These are phyloP conservation scores for Kodamaea sp. DNA, from an alignment of 1,139 yeast genomes.

Conservation along the genomic window DNA sequence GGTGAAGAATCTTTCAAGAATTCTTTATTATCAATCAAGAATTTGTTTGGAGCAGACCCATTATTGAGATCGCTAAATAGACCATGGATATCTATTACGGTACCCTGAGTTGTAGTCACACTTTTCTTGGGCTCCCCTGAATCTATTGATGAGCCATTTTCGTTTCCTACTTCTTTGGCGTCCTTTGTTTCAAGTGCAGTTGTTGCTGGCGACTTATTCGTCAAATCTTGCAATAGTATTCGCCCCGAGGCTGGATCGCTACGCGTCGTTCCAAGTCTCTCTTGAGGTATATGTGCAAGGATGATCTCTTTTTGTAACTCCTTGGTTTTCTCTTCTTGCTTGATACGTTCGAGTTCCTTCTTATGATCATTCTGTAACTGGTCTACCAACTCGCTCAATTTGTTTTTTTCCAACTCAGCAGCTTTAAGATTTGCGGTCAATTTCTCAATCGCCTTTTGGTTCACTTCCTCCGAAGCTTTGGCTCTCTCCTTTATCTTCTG, in stretches of 20 bases:
- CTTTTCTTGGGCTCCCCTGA: constrained; percentile 6
- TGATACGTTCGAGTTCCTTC: constrained; percentile 2
- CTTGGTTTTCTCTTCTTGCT: constrained; percentile 1
- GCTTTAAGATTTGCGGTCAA: constrained; percentile 18
- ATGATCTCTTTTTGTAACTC: constrained; percentile 1
- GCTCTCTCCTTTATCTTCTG: constrained; percentile 22
- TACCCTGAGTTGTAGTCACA: constrained; percentile 16
- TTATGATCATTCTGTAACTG: constrained; percentile 9
- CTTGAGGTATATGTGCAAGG: too few relatives aligned
- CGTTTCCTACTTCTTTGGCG: too few relatives aligned
- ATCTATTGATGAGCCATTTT: not conserved
- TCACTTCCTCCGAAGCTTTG: constrained; percentile 22
- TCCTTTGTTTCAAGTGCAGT: too few relatives aligned
- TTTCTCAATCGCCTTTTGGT: constrained; percentile 17
- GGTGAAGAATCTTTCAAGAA: constrained; percentile 6
- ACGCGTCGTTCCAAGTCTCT: too few relatives aligned
- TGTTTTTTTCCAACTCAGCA: constrained; percentile 9
- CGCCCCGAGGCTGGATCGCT: too few relatives aligned
- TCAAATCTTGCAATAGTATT: too few relatives aligned
- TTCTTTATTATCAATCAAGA: constrained; percentile 5
- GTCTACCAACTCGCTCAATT: constrained; percentile 9
- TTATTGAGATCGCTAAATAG: constrained; percentile 13
- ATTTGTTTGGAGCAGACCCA: constrained; percentile 3
- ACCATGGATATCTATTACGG: constrained; percentile 17
- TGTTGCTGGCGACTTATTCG: too few relatives aligned